phyloP scores from a whole-genome alignment of 352 stramenopile species.

The Globisporangium splendens region DNA sequence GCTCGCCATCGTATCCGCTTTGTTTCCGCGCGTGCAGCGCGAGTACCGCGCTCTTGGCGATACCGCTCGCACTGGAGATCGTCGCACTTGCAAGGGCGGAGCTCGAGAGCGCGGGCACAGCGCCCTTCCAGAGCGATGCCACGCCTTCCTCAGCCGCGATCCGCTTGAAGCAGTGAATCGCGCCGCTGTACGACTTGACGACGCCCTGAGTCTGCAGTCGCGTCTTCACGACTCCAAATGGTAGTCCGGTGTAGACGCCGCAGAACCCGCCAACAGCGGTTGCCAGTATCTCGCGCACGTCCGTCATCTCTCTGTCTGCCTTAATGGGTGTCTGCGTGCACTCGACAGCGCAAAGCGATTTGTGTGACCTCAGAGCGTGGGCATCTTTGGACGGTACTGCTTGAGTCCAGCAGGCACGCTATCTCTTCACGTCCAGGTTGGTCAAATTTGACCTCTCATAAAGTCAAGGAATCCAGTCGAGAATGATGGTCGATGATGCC shows the following conservation, averaged over 20 bases:
- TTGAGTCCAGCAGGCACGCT: too few species aligned
- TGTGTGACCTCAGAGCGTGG: too few species aligned
- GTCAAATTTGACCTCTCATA: too few species aligned
- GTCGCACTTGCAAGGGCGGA: constrained; percentile 89
- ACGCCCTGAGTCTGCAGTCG: constrained; percentile 74
- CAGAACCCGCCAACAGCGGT: constrained; percentile 74
- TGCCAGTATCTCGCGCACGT: constrained; percentile 68
- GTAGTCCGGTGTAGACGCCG: constrained; percentile 76
- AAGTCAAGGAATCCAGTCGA: too few species aligned
- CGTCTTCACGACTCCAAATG: constrained; percentile 88
- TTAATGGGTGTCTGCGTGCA: neutral
- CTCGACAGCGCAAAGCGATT: neutral
- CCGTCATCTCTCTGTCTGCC: constrained; percentile 34
- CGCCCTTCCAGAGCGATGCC: constrained; percentile 82
- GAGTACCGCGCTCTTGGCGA: constrained; percentile 60
- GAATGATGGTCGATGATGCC: too few species aligned
- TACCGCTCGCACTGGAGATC: constrained; percentile 83
- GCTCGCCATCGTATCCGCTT: constrained; percentile 35
- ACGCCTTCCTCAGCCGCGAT: constrained; percentile 74
- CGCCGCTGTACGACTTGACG: constrained; percentile 52
- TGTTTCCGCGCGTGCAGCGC: constrained; percentile 43
- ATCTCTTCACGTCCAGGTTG: too few species aligned
- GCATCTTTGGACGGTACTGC: too few species aligned
- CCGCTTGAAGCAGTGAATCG: constrained; percentile 60
- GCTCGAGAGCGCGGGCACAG: constrained; percentile 78